phyloP scores from a whole-genome alignment of 768 basidiomycete species.

The Boletus huronensis region DNA sequence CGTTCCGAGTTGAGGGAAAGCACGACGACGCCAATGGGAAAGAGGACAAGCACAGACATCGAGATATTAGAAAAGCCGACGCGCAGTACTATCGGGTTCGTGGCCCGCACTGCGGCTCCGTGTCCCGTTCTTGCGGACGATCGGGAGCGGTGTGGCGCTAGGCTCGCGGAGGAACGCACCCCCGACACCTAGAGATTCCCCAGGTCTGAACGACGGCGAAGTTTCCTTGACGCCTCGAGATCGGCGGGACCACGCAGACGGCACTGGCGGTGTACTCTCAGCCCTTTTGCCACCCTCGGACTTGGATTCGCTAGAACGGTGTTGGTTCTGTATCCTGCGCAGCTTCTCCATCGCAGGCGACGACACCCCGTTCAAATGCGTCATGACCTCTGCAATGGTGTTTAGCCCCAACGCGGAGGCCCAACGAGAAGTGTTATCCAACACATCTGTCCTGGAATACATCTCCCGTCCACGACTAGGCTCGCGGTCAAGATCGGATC shows the following conservation, averaged over 20 bases:
- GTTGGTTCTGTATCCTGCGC: constrained; percentile 19
- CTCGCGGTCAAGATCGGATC: constrained; percentile 24
- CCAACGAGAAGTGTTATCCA: constrained; percentile 30
- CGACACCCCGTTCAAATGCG: constrained; percentile 11
- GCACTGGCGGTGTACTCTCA: constrained; percentile 30
- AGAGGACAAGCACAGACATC: not conserved
- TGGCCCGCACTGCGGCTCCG: constrained; percentile 30
- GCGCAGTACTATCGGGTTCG: constrained; percentile 12
- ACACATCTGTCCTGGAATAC: constrained; percentile 18
- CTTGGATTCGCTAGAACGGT: not conserved
- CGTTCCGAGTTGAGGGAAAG: not conserved
- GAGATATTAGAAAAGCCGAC: constrained; percentile 15
- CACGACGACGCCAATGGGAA: not conserved
- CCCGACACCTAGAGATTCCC: constrained; percentile 1
- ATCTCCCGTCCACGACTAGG: constrained; percentile 18
- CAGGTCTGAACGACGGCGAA: not conserved
- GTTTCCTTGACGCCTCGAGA: constrained; percentile 15
- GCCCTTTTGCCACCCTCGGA: constrained; percentile 18
- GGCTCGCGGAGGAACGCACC: constrained; percentile 30
- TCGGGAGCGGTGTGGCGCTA: constrained; percentile 23
- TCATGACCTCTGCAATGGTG: constrained; percentile 22
- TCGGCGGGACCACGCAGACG: constrained; percentile 20
- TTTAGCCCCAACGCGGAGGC: constrained; percentile 22
- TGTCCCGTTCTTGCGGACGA: constrained; percentile 14
- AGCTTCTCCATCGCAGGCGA: constrained; percentile 21